Evolutionary conservation across 768 basidiomycete species (phyloP).

Genomic region (Grammothele lineata): DNA sequence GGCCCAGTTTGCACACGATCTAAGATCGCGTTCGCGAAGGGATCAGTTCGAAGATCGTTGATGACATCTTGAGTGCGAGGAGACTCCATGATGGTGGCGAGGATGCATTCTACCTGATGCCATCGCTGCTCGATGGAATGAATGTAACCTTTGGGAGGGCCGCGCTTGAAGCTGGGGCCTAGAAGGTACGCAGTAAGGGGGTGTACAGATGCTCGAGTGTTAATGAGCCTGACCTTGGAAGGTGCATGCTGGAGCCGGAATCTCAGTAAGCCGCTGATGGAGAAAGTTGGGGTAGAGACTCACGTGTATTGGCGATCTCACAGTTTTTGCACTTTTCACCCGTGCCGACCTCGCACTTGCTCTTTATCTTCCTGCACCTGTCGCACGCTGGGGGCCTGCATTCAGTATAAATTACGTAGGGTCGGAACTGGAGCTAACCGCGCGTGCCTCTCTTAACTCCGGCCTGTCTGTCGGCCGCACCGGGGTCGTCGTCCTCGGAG

Average conservation of each 20-base stretch:
- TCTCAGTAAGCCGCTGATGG: slow-evolving; percentile 3
- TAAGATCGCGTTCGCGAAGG: slow-evolving; percentile 73
- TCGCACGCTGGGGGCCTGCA: slow-evolving; percentile 58
- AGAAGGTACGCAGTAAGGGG: background rate
- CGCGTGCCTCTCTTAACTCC: slow-evolving; percentile 20
- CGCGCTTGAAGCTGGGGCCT: slow-evolving; percentile 81
- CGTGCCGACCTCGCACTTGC: slow-evolving; percentile 74
- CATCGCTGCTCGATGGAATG: slow-evolving; percentile 89
- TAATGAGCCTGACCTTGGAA: slow-evolving; percentile 64
- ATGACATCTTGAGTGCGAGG: slow-evolving; percentile 58
- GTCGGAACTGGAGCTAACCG: slow-evolving; percentile 9
- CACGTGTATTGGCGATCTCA: slow-evolving; percentile 41
- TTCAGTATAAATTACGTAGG: background rate
- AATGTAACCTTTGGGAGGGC: slow-evolving; percentile 88
- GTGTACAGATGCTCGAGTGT: background rate
- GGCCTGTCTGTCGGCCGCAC: slow-evolving; percentile 5
- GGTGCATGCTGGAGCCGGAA: slow-evolving; percentile 31
- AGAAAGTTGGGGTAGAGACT: slow-evolving; percentile 3
- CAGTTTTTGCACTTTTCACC: slow-evolving; percentile 59
- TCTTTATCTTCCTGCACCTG: slow-evolving; percentile 84
- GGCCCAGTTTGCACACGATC: slow-evolving; percentile 75
- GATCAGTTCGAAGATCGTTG: slow-evolving; percentile 62
- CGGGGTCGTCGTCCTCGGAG: slow-evolving; percentile 18
- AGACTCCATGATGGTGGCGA: slow-evolving; percentile 76
- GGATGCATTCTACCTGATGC: slow-evolving; percentile 89